Base-by-base conservation (phyloP, 305 asterid species). In the Fraxinus latifolia region DNA sequence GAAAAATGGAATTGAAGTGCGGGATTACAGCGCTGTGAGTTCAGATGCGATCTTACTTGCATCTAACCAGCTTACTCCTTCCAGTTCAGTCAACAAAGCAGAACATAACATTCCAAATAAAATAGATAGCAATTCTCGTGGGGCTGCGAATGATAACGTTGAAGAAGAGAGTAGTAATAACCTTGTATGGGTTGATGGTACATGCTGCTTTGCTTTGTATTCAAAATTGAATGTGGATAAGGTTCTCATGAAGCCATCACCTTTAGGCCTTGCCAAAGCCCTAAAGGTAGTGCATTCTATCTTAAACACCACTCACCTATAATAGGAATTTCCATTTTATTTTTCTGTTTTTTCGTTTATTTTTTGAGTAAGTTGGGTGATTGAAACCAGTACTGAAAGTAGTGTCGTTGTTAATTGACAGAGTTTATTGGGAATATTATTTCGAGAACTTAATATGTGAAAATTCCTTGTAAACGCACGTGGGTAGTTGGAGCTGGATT, bases 261-360 rank as follows among this genome's bases (percentile, higher is more conserved):
- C 99, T 81, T 84, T 95, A 86, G 96, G 96, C 75, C 97, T 95
- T 83, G 91, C 97, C 6, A 95, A 95, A 87, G 97, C 98, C 85
- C 82, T 95, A 34, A 95, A 95, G 97, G 99, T 95, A 88, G 84
- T 81, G 31, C 76, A 2, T 55, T 70, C 42, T 55, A 25, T 76
- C 78, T 65, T 82, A 71, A 8, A 77, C 15, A 65, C 73, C 47
- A 47, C 70, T 67, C 34, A 67, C 34, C 37, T 29, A 47, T 47
- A 67, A 27, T 11, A 9, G 74, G 21, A 67, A 27, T 67, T 25
- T 25, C 34, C 25, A 12, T 12, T 67, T 25, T 25, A 15, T 67
- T 67, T 67, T 67, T 34, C 70, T 76, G 76, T 74, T 73, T 29
- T 79, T 77, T 37, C 36, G 21, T 27, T 65, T 81, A 65, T 2